Evolutionary conservation across 148 eudicot species (phyloP).

Genomic region (Vaccinium myrtillus): DNA sequence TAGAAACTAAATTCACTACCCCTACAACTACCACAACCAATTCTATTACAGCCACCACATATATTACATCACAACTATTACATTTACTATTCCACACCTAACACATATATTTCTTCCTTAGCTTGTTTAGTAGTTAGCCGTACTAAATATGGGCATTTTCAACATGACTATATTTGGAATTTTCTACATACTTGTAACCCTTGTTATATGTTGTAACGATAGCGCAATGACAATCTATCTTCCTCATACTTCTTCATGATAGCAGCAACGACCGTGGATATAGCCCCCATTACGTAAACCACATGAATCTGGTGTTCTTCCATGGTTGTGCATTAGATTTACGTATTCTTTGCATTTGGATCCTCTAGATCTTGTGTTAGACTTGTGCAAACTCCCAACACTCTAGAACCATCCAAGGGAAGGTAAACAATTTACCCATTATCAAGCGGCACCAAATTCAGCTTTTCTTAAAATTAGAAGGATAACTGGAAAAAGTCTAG

Average conservation of each 20-base stretch:
- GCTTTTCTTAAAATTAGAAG: neutral
- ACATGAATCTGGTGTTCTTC: neutral
- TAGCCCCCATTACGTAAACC: neutral
- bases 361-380: neutral
- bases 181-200: neutral
- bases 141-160: neutral
- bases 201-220: neutral
- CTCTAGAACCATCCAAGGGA: neutral
- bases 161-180: neutral
- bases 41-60: no score
- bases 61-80: no score
- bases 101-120: no score
- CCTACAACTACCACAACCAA: no score
- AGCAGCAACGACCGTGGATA: neutral
- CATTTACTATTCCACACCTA: no score
- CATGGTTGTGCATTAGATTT: neutral
- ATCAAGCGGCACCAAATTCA: conserved; percentile 6
- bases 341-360: neutral
- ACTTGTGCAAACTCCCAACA: neutral
- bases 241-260: neutral
- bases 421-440: neutral
- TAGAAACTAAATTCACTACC: no score
- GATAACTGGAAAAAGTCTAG: neutral
- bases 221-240: neutral
- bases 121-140: neutral